Evolutionary conservation across 768 basidiomycete genomes (phyloP).

Genomic region (Russula sp.): DNA sequence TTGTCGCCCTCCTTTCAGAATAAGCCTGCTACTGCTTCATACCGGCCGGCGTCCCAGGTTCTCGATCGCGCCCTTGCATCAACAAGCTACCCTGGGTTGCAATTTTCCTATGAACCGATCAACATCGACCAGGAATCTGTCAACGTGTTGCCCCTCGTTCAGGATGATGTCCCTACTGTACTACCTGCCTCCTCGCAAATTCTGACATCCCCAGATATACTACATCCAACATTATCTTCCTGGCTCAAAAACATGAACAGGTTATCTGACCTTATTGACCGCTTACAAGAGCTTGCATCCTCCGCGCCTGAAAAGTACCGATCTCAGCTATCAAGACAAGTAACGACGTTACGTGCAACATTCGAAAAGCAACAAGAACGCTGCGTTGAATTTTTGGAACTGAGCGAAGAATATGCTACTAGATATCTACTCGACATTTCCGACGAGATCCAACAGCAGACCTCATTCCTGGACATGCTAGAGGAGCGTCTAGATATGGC

Average conservation of each 20-base stretch:
- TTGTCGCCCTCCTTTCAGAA: slow-evolving; percentile 18
- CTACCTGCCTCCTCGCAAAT: too few species aligned
- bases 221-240: not conserved
- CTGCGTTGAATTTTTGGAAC: not conserved
- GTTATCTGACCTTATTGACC: not conserved
- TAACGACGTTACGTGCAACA: not conserved
- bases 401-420: not conserved
- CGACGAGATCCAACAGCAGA: not conserved
- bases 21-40: slow-evolving; percentile 1
- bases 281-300: not conserved
- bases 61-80: not conserved
- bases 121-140: too few species aligned
- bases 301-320: not conserved
- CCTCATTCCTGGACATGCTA: not conserved
- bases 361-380: not conserved
- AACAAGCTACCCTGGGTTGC: not conserved
- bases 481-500: not conserved
- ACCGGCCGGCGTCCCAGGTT: not conserved
- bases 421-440: not conserved
- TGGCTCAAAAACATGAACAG: not conserved
- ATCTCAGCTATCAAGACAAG: not conserved
- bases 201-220: too few species aligned
- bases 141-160: too few species aligned
- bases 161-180: too few species aligned
- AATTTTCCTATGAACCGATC: too few species aligned